A percentile compares a stretch with the other conserved stretches of the same genome.
Evolutionary conservation across 2,329 filamentous ascomycete genomes (phyloP).

Genomic region (Stagonosporopsis rhizophila): DNA sequence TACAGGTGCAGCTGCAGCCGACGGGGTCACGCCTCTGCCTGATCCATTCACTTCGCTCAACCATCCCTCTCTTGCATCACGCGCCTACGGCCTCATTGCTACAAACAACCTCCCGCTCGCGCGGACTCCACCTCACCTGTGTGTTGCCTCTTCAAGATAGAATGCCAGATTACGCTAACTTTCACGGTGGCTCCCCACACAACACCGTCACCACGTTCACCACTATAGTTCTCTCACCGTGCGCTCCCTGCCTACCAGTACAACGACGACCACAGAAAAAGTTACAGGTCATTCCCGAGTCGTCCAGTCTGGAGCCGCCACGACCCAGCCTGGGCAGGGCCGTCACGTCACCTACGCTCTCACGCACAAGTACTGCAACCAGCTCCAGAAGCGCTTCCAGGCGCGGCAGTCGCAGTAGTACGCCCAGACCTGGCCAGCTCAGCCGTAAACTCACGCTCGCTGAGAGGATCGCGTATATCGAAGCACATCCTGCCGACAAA

Average conservation of each 20-base stretch:
- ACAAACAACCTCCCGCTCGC: neutral
- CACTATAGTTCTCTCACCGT: slow-evolving; percentile 3
- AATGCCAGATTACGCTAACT: neutral
- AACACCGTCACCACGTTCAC: slow-evolving; percentile 23
- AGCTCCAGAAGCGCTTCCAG: neutral
- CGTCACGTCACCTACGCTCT: slow-evolving; percentile 8
- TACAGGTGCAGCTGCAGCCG: neutral
- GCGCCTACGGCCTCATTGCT: slow-evolving; percentile 6
- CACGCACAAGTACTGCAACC: neutral
- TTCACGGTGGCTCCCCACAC: neutral
- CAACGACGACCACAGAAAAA: slow-evolving; percentile 12
- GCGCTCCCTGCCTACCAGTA: slow-evolving; percentile 16
- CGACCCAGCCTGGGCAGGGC: slow-evolving; percentile 23
- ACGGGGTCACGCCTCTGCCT: neutral
- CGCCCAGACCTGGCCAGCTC: slow-evolving; percentile 4
- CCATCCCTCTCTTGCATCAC: neutral
- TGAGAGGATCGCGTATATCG: slow-evolving; percentile 13
- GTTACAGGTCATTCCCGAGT: slow-evolving; percentile 15
- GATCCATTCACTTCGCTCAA: neutral
- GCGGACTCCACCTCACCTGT: neutral
- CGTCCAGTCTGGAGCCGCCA: slow-evolving; percentile 22
- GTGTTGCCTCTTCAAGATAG: neutral
- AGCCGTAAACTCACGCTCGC: slow-evolving; percentile 8
- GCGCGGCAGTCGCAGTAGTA: slow-evolving; percentile 2
- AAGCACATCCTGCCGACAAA: slow-evolving; percentile 6